Conservation (phyloP, 176 grass and related monocot species). For the Oryza officinalis region DNA sequence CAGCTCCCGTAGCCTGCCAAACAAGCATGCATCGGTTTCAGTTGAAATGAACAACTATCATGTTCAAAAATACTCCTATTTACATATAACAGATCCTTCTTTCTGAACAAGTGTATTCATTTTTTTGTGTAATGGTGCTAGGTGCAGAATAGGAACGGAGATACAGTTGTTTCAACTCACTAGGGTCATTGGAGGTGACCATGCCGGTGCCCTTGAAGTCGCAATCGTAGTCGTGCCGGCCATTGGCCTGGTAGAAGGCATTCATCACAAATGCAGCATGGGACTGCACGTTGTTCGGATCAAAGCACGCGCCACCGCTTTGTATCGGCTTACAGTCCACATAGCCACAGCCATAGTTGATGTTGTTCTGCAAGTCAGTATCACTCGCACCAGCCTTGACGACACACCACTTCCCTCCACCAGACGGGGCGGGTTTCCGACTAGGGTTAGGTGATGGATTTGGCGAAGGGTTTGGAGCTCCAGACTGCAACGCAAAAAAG, state of each 20-base stretch:
- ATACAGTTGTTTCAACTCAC: conserved; percentile 28
- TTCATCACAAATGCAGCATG: conserved; percentile 74
- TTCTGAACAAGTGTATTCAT: background rate
- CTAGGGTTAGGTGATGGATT: conserved; percentile 34
- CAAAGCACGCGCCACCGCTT: conserved; percentile 55
- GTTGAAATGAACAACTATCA: background rate
- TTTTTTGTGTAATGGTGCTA: background rate
- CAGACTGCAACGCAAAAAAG: conserved; percentile 31
- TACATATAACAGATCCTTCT: background rate
- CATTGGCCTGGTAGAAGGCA: conserved; percentile 60
- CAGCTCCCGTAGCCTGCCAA: conserved; percentile 48
- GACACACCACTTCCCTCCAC: conserved; percentile 68
- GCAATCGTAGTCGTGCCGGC: conserved; percentile 47
- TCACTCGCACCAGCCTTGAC: conserved; percentile 37
- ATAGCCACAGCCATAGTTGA: conserved; percentile 63
- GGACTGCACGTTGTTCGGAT: conserved; percentile 48
- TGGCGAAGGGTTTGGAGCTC: conserved; percentile 30
- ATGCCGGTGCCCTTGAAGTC: conserved; percentile 57
- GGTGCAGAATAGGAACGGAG: background rate
- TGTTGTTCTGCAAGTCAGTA: conserved; percentile 65
- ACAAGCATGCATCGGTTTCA: background rate
- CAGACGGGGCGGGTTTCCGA: conserved; percentile 35
- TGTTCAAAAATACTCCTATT: background rate
- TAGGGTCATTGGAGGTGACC: conserved; percentile 54
- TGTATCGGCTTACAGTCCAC: conserved; percentile 63